A percentile compares a stretch with the other conserved stretches of the same genome.
These are phyloP conservation scores for Diaporthe sp. DNA, from an alignment of 2,329 filamentous ascomycete species.

Conservation along the genomic window DNA sequence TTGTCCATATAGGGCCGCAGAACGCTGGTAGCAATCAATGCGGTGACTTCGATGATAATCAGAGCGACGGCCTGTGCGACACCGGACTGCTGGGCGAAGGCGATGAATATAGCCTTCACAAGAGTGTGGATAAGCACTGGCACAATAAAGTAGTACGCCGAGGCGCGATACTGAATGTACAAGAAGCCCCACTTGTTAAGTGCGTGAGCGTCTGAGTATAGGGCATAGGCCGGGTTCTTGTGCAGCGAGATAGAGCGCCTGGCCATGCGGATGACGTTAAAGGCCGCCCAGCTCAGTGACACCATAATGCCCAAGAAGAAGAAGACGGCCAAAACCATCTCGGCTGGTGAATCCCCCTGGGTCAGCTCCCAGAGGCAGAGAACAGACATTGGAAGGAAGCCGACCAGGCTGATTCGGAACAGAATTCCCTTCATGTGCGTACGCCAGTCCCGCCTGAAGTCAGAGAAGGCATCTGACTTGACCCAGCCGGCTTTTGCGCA, in stretches of 20 bases:
- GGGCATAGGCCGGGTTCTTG: conserved; percentile 91
- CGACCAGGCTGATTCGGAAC: conserved; percentile 85
- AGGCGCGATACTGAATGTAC: conserved; percentile 90
- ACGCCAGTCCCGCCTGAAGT: conserved; percentile 91
- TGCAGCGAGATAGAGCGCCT: conserved; percentile 85
- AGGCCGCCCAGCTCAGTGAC: conserved; percentile 82
- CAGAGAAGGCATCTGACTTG: conserved; percentile 84
- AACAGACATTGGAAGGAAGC: conserved; percentile 87
- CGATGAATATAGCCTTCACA: conserved; percentile 86
- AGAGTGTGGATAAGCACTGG: conserved; percentile 80
- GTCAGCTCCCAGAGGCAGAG: conserved; percentile 91
- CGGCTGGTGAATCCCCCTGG: conserved; percentile 80
- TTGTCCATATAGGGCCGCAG: conserved; percentile 95
- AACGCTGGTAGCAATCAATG: conserved; percentile 79
- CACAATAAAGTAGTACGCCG: conserved; percentile 89
- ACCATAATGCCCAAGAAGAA: conserved; percentile 82
- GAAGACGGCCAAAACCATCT: conserved; percentile 83
- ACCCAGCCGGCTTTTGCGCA: conserved; percentile 79
- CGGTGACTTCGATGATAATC: conserved; percentile 79
- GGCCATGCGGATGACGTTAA: conserved; percentile 85
- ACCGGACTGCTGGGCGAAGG: conserved; percentile 76
- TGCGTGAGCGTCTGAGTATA: conserved; percentile 87
- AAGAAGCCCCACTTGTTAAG: conserved; percentile 95
- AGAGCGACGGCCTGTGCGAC: conserved; percentile 82
- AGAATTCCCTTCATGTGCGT: conserved; percentile 80